Evolutionary conservation across 2,329 filamentous ascomycete species (phyloP).

Genomic region (Colletotrichum sp.): DNA sequence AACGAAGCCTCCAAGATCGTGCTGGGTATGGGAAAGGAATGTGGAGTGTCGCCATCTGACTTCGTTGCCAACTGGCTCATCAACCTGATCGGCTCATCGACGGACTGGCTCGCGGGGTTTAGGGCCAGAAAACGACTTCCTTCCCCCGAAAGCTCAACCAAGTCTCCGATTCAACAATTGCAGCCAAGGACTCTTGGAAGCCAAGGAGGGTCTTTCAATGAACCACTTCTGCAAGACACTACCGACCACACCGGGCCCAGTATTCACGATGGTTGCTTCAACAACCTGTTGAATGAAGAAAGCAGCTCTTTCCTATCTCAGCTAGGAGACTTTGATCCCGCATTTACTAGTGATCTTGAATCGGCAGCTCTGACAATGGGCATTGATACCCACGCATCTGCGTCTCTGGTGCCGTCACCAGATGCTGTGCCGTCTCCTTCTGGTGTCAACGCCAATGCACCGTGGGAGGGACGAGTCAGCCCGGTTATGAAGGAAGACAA

Average conservation of each 20-base stretch:
- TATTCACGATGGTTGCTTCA: neutral
- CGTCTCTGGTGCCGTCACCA: neutral
- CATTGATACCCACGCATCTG: neutral
- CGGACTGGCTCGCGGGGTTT: neutral
- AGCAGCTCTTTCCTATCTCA: neutral
- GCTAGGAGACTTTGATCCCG: neutral
- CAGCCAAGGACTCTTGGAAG: neutral
- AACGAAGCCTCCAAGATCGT: conserved; percentile 23
- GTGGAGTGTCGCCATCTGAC: conserved; percentile 4
- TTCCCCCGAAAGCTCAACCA: neutral
- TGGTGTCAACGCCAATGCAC: neutral
- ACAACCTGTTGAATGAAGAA: neutral
- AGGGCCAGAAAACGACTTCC: neutral
- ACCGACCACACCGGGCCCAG: neutral
- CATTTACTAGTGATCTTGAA: neutral
- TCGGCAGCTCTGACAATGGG: neutral
- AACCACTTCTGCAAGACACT: neutral
- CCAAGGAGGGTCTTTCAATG: neutral
- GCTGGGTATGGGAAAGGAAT: neutral
- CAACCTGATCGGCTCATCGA: conserved; percentile 8
- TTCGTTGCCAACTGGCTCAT: conserved; percentile 14
- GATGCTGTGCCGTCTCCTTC: neutral
- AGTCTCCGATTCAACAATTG: neutral
- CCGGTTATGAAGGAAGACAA: neutral
- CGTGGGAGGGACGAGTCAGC: neutral